Base-by-base conservation (phyloP, 2,329 filamentous ascomycete species). In the Tetracladium maxilliforme region DNA sequence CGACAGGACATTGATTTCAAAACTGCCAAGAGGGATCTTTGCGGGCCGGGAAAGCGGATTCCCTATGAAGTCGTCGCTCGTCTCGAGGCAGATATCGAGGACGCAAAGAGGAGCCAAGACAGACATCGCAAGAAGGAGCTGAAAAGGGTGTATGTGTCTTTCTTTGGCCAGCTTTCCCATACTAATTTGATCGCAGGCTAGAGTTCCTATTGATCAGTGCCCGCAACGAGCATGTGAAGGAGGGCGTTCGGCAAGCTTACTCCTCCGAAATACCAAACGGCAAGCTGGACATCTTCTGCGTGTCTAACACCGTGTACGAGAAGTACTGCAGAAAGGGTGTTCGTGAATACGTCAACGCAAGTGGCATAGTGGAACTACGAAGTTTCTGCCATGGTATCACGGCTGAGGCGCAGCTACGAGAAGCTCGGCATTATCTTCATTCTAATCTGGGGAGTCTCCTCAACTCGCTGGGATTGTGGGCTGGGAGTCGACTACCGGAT, bases 251-350 rank as follows among this genome's bases (percentile, higher is more conserved):
- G 22, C 31, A 10, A 7, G 35, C 32, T 10, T 50, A 50, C 28
- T 26, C 37, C 1, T 32, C 38, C 1, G 35, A 43, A 16, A 30
- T 30, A 4, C 24, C 38, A 3, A 32, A 35, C 6, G 30, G 32
- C 6, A 21, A 7, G 4, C 29, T 49, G 3, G 34, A 49, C 14
- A 44, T 51, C 2, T 52, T 52, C 23, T 52, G 46, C 21, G 41
- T 51, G 1, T 50, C 45, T 6, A 51, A 49, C 29, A 42, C 31
- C 9, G 35, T 35, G 22, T 52, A 51, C 29, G 38, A 49, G 20
- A 44, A 48, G 24, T 42, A 44, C 26, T 36, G 34, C 10, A 35
- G 30, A 12, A 42, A 43, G 23, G 45, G 45, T 9, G 41, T 44
- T 22, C 20, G 19, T 4, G 36, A 39, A 3, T 30, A 40, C 24